Base-by-base conservation (phyloP, 192 early-diverging fungal species). In the Coemansia sp. region DNA sequence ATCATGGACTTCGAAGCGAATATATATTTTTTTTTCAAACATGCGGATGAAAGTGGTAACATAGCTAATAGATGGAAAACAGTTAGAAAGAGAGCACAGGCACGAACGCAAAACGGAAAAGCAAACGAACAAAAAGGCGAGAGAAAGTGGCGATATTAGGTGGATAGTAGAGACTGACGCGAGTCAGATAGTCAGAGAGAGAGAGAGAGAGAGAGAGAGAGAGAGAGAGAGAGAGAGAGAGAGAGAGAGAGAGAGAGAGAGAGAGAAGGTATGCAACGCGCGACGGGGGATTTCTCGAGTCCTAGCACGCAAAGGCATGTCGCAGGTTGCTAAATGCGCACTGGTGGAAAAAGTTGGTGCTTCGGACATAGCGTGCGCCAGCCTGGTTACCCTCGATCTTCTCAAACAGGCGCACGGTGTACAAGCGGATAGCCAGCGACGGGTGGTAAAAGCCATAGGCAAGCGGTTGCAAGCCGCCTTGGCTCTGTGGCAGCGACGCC, bases 381-480 rank as follows among this genome's bases (percentile, higher is more conserved):
- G 85, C 88, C 68, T 79, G 86, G 76, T 95, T 91, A 31, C 88
- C 71, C 62, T 89, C 85, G 60, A 97, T 77, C 53, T 91, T 83
- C 22, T 89, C 84, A 38, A 97, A 90, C n/a, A 97, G 78, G 36
- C 89, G 78, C 20, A 93, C 87, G 1, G 92, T 89, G 47, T 92
- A 88, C 22, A 83, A 64, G 36, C 93, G 78, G 13, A 95, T 90
- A 22, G 80, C 86, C 16, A 85, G 79, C 22, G 90, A 81, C 7
- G 90, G 89, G 69, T 93, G 91, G 75, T 93, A 95, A 53, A 95
- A 84, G 7, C 95, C 95, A 39, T 87, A 82, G 18, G 91, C 91
- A n/a, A 97, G 70, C 43, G 92, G 92, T 63, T 89, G 87, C 58
- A 95, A 73, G 13, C 94, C 93, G 15, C 94, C 95, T 71, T 92